Conservation (phyloP, 108 stramenopile species). For the Chaetoceros muelleri region DNA sequence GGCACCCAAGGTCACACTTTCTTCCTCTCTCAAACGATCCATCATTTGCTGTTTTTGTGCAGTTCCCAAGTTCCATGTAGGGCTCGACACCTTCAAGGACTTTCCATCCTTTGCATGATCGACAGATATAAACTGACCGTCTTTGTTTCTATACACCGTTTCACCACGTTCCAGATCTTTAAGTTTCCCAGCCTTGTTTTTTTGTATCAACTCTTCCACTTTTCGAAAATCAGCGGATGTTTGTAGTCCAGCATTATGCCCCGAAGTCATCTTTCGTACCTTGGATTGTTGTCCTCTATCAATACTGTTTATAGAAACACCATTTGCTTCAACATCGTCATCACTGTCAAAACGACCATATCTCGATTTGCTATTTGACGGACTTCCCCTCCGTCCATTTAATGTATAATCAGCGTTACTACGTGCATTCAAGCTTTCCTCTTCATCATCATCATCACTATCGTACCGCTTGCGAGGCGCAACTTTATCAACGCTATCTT, state of each 20-base stretch:
- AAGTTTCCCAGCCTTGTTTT: constrained; percentile 16
- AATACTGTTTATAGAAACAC: constrained; percentile 7
- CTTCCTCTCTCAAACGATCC: constrained; percentile 25
- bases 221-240: constrained; percentile 47
- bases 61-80: constrained; percentile 29
- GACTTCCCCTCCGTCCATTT: not conserved
- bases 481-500: not conserved
- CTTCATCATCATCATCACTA: constrained; percentile 10
- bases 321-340: constrained; percentile 7
- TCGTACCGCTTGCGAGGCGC: constrained; percentile 7
- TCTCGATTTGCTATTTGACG: not conserved
- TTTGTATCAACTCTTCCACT: constrained; percentile 44
- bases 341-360: constrained; percentile 9
- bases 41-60: constrained; percentile 69
- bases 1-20: constrained; percentile 34
- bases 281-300: not conserved
- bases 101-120: constrained; percentile 10
- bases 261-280: constrained; percentile 43
- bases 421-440: not conserved
- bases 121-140: constrained; percentile 28
- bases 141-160: constrained; percentile 73
- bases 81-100: constrained; percentile 24
- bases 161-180: constrained; percentile 40
- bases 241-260: constrained; percentile 80
- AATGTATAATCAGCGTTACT: not conserved